Evolutionary conservation across 2,329 filamentous ascomycete genomes (phyloP).

Genomic region (Lizonia empirigonia): DNA sequence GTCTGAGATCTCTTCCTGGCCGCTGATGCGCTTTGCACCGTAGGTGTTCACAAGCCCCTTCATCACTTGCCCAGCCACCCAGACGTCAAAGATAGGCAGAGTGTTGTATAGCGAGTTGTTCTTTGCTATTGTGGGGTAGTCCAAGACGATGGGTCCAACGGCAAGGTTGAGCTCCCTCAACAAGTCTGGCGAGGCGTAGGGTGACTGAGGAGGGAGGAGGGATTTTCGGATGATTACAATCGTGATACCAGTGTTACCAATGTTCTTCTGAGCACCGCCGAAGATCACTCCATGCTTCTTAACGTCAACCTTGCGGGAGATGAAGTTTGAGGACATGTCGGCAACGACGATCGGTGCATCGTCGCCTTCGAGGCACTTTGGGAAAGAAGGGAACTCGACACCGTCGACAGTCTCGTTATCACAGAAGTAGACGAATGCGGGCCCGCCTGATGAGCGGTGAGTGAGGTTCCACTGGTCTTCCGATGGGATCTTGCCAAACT

Average conservation of each 20-base stretch:
- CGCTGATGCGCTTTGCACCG: constrained; percentile 70
- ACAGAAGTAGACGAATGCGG: constrained; percentile 83
- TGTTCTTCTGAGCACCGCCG: constrained; percentile 92
- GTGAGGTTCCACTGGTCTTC: constrained; percentile 77
- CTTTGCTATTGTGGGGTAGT: constrained; percentile 84
- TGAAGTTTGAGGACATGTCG: constrained; percentile 94
- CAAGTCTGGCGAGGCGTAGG: constrained; percentile 67
- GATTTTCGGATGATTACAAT: constrained; percentile 83
- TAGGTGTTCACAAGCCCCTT: constrained; percentile 71
- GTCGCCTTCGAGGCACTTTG: constrained; percentile 67
- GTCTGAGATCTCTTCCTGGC: constrained; percentile 74
- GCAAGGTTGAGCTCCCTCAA: constrained; percentile 77
- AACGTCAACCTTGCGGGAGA: constrained; percentile 78
- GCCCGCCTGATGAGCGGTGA: constrained; percentile 58
- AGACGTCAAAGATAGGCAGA: constrained; percentile 92
- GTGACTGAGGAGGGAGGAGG: constrained; percentile 68
- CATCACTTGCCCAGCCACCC: constrained; percentile 87
- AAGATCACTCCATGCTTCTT: constrained; percentile 84
- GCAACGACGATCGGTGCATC: constrained; percentile 77
- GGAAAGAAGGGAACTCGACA: constrained; percentile 82
- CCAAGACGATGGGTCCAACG: constrained; percentile 77
- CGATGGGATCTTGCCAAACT: constrained; percentile 83
- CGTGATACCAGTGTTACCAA: constrained; percentile 84
- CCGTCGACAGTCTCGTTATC: constrained; percentile 95
- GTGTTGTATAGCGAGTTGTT: constrained; percentile 98